Base-by-base conservation (phyloP, 257 asterid genomes). In the Nicotiana noctiflora region DNA sequence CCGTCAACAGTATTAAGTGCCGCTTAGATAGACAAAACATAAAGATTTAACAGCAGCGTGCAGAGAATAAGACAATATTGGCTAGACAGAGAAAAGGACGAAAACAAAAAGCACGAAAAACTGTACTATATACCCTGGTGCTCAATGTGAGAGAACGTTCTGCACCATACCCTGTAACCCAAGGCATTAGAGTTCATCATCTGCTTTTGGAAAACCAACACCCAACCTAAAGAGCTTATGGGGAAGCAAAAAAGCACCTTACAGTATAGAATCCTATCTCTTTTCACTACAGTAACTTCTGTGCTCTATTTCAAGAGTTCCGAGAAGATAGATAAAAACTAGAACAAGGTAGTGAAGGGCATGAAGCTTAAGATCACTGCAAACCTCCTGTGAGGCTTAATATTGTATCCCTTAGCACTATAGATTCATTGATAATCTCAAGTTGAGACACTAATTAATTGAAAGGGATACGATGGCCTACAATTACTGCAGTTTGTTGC, bases 201-300 rank as follows among this genome's bases (percentile, higher is more conserved):
- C 31, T 37, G 76, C 32, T 67, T 52, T n/a, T 10, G 55, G 55
- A 67, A 40, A 67, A 67, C 31, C 55, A 34, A 67, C 55, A 37
- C 53, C 31, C 40, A 32, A 67, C 29, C 29, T 67, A 2, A 67
- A 67, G 76, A n/a, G 55, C 55, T 10, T 37, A 34, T 37, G 37
- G 53, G 76, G 53, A 67, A 23, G 76, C 55, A n/a, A n/a, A 67
- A 67, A n/a, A 2, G n/a, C 53, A 67, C 76, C 76, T 67, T 67
- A 67, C 18, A 19, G 55, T 34, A 67, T 10, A 67, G 76, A 67
- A 34, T n/a, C 76, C 31, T 67, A n/a, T 37, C 76, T 37, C 53
- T 37, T 65, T 67, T 31, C 76, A 67, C 55, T 67, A 67, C 18
- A 67, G 40, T 37, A 37, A 52, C 55, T 37, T 9, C 11, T 10